Evolutionary conservation across 2,329 filamentous ascomycete species (phyloP).

Genomic region (Colletotrichum nymphaeae): DNA sequence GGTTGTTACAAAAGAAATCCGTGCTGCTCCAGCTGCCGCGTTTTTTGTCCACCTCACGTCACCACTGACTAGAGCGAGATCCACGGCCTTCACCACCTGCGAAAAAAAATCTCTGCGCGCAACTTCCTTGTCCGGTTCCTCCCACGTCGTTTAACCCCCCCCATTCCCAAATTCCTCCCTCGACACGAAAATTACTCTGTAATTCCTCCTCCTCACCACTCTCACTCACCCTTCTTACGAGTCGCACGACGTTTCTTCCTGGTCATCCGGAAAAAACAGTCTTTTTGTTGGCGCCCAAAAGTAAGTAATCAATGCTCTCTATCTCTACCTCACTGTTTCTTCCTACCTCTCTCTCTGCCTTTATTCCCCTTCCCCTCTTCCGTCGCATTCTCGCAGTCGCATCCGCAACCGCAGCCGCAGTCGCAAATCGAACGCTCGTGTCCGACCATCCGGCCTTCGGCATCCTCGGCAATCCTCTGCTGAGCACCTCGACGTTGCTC

Average conservation of each 20-base stretch:
- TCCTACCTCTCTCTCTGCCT: constrained; percentile 36
- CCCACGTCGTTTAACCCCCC: constrained; percentile 33
- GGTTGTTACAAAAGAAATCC: constrained; percentile 31
- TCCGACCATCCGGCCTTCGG: constrained; percentile 12
- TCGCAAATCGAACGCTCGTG: constrained; percentile 13
- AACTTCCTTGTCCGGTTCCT: constrained; percentile 34
- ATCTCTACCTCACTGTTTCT: constrained; percentile 10
- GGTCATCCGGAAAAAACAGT: constrained; percentile 38
- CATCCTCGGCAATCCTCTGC: constrained; percentile 21
- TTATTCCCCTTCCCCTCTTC: constrained; percentile 20
- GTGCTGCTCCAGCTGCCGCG: constrained; percentile 26
- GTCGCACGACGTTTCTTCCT: constrained; percentile 46
- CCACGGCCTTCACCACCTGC: constrained; percentile 27
- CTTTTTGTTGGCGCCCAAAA: constrained; percentile 63
- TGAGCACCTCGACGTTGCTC: neutral
- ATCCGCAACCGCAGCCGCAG: constrained; percentile 4
- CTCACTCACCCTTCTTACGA: constrained; percentile 41
- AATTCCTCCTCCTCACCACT: constrained; percentile 24
- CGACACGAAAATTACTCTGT: constrained; percentile 29
- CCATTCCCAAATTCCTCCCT: constrained; percentile 22
- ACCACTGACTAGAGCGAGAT: constrained; percentile 34
- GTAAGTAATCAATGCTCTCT: constrained; percentile 51
- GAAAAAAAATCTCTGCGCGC: constrained; percentile 32
- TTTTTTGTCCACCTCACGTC: constrained; percentile 33
- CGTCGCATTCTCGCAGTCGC: constrained; percentile 25